Evolutionary conservation across 176 grass and related monocot genomes (phyloP).

Genomic region (Aegilops bicornis): DNA sequence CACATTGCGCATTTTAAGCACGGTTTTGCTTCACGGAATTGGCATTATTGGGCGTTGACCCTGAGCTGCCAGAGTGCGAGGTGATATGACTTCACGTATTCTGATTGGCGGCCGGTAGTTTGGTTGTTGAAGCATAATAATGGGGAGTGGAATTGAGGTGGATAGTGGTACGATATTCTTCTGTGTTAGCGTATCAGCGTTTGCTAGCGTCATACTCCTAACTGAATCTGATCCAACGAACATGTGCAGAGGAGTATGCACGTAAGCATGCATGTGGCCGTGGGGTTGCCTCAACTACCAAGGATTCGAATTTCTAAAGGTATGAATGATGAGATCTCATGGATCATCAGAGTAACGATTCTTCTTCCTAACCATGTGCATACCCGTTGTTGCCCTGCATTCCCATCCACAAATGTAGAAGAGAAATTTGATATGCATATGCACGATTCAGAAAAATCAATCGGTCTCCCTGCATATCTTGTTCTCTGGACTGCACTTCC

Average conservation of each 20-base stretch:
- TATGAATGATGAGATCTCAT: not conserved
- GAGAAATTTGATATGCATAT: not conserved
- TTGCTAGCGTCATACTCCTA: not conserved
- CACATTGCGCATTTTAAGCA: no score
- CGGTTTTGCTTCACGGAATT: no score
- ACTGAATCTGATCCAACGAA: not conserved
- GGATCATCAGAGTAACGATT: not conserved
- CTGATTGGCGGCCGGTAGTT: not conserved
- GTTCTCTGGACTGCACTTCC: not conserved
- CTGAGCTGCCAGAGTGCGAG: no score
- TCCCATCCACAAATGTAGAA: not conserved
- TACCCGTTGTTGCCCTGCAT: not conserved
- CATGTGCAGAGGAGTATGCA: not conserved
- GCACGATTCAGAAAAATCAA: not conserved
- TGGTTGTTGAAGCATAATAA: not conserved
- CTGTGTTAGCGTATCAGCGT: not conserved
- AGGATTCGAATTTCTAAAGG: not conserved
- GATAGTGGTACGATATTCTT: not conserved
- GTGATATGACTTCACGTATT: no score
- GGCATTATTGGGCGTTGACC: no score
- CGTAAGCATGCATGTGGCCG: conserved; percentile 11
- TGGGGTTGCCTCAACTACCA: conserved; percentile 3
- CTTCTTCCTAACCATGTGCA: not conserved
- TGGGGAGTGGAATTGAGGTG: not conserved
- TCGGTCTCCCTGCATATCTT: not conserved